Evolutionary conservation across 2,329 filamentous ascomycete species (phyloP).

Genomic region (Scedosporium boydii): DNA sequence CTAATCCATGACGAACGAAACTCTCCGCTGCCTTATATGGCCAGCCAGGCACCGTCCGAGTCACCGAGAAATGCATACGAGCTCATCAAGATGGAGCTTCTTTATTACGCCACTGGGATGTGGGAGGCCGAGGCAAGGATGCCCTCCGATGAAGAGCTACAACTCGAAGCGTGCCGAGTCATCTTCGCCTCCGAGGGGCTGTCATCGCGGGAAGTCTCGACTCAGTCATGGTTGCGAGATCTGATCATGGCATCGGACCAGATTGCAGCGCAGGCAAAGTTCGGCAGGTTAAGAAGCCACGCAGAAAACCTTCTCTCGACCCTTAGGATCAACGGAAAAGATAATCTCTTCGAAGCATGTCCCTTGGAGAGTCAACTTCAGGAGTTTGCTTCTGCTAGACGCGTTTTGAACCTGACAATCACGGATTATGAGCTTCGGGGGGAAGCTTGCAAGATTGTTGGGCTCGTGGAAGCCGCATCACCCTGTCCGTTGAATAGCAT

Average conservation of each 20-base stretch:
- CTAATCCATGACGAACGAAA: constrained; percentile 55
- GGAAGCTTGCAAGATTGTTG: constrained; percentile 49
- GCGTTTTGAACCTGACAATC: constrained; percentile 46
- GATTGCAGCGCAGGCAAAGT: constrained; percentile 32
- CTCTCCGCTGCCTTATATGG: constrained; percentile 43
- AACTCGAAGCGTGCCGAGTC: constrained; percentile 48
- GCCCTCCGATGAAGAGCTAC: constrained; percentile 40
- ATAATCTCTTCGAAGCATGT: constrained; percentile 46
- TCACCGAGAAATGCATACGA: constrained; percentile 50
- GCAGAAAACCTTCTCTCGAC: constrained; percentile 36
- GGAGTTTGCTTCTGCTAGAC: constrained; percentile 41
- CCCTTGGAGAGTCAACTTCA: constrained; percentile 45
- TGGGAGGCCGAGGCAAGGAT: constrained; percentile 31
- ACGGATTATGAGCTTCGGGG: constrained; percentile 51
- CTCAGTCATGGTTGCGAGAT: constrained; percentile 47
- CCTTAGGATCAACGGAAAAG: constrained; percentile 48
- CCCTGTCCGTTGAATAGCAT: constrained; percentile 37
- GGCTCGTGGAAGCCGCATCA: constrained; percentile 42
- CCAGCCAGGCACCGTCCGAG: constrained; percentile 31
- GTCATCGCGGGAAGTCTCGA: constrained; percentile 28
- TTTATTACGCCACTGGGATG: constrained; percentile 31
- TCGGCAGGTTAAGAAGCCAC: constrained; percentile 35
- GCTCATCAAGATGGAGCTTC: constrained; percentile 47
- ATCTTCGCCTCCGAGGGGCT: constrained; percentile 44
- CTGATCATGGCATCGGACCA: constrained; percentile 41